A percentile compares a stretch with the other conserved stretches of the same genome.
Evolutionary conservation across 169 alveolate genomes (phyloP).

Genomic region (Plasmodium billcollinsi): DNA sequence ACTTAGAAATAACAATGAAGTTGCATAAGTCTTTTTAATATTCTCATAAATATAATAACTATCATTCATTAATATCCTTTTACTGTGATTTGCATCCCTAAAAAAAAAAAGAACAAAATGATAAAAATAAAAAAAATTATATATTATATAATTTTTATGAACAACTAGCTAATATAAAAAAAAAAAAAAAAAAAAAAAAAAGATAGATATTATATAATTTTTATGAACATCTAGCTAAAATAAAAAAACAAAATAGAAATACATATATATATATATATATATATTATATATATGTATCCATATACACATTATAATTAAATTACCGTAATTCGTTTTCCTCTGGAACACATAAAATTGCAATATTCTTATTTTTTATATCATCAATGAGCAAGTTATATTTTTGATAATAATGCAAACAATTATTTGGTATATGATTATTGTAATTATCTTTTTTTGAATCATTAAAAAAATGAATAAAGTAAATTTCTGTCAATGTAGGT

Average conservation of each 20-base stretch:
- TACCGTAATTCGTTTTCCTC: conserved; percentile 69
- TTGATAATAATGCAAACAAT: conserved; percentile 45
- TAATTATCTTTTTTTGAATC: conserved; percentile 43
- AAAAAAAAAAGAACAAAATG: conserved; percentile 1
- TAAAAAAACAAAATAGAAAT: too few species aligned
- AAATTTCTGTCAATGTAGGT: conserved; percentile 74
- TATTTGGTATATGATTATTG: conserved; percentile 28
- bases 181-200: background rate
- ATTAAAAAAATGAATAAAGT: conserved; percentile 71
- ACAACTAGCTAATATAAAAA: background rate
- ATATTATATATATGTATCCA: too few species aligned
- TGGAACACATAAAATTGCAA: conserved; percentile 65
- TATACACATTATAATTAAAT: background rate
- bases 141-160: background rate
- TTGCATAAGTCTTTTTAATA: conserved; percentile 66
- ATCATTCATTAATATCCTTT: conserved; percentile 52
- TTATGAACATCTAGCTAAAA: too few species aligned
- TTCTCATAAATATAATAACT: conserved; percentile 71
- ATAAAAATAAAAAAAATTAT: conserved; percentile 5
- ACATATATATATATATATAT: too few species aligned
- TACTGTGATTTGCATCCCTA: conserved; percentile 30
- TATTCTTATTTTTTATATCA: conserved; percentile 44
- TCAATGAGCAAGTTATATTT: conserved; percentile 61
- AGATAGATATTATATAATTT: too few species aligned
- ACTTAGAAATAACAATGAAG: conserved; percentile 72